phyloP scores from a whole-genome alignment of 257 asterid species.

The Handroanthus guayacan region DNA sequence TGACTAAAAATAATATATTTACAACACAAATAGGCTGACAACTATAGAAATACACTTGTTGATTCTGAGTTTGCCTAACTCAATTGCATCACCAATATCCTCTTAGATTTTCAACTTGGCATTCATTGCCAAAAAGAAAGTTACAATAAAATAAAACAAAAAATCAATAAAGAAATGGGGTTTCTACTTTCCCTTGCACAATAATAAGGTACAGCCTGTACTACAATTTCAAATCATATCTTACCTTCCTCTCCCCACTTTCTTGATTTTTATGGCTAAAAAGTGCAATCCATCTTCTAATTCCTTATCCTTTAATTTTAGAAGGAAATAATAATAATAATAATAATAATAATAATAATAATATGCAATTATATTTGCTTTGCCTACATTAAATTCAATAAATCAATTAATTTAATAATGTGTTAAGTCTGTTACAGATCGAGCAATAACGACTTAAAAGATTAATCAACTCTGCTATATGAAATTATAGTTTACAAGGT shows the following conservation, averaged over 20 bases:
- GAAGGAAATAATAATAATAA: too few species aligned
- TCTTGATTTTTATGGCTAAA: background rate
- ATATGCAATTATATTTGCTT: too few species aligned
- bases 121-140: too few species aligned
- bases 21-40: background rate
- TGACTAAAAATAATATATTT: too few species aligned
- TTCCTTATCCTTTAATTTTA: background rate
- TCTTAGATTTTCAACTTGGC: background rate
- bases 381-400: too few species aligned
- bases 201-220: background rate
- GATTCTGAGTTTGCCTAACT: background rate
- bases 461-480: too few species aligned
- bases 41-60: background rate
- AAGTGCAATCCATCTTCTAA: background rate
- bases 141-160: too few species aligned
- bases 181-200: background rate
- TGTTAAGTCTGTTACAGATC: too few species aligned
- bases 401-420: too few species aligned
- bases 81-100: background rate
- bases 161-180: background rate
- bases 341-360: too few species aligned
- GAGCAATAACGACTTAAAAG: too few species aligned
- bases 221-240: background rate
- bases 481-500: too few species aligned
- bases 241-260: background rate